phyloP scores from a whole-genome alignment of 495 filamentous ascomycete species.

The Penicillium waksmanii region DNA sequence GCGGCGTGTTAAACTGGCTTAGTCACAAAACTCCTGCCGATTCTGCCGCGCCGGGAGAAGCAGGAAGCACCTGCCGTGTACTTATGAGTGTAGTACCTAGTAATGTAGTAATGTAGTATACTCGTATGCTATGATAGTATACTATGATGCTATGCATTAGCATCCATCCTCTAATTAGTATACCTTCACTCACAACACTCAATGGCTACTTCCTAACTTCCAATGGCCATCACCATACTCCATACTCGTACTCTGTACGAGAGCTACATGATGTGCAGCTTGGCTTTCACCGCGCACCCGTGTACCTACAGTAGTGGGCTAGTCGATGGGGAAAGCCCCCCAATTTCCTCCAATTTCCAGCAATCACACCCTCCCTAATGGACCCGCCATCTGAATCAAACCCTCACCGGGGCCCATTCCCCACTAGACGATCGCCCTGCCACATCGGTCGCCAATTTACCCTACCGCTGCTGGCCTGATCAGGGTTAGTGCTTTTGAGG shows the following conservation, averaged over 20 bases:
- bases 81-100: too few relatives aligned
- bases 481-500: slow-evolving; percentile 15
- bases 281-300: slow-evolving; percentile 27
- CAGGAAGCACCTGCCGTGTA: slow-evolving; percentile 1
- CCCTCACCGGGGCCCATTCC: slow-evolving; percentile 35
- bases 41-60: slow-evolving; percentile 15
- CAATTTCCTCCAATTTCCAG: slow-evolving; percentile 11
- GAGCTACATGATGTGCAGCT: slow-evolving; percentile 8
- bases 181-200: not conserved
- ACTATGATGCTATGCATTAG: too few relatives aligned
- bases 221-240: too few relatives aligned
- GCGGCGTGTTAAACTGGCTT: not conserved
- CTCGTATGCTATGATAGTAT: too few relatives aligned
- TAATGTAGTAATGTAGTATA: too few relatives aligned
- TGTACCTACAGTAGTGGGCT: slow-evolving; percentile 38
- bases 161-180: too few relatives aligned
- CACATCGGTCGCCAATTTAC: slow-evolving; percentile 21
- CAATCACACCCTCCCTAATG: slow-evolving; percentile 26
- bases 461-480: slow-evolving; percentile 8
- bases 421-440: slow-evolving; percentile 37
- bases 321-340: slow-evolving; percentile 12
- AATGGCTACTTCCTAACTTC: not conserved
- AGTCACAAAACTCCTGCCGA: slow-evolving; percentile 1
- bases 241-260: too few relatives aligned
- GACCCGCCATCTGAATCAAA: slow-evolving; percentile 30